Base-by-base conservation (phyloP, 306 rosid species). In the Trichosanthes truncata region DNA sequence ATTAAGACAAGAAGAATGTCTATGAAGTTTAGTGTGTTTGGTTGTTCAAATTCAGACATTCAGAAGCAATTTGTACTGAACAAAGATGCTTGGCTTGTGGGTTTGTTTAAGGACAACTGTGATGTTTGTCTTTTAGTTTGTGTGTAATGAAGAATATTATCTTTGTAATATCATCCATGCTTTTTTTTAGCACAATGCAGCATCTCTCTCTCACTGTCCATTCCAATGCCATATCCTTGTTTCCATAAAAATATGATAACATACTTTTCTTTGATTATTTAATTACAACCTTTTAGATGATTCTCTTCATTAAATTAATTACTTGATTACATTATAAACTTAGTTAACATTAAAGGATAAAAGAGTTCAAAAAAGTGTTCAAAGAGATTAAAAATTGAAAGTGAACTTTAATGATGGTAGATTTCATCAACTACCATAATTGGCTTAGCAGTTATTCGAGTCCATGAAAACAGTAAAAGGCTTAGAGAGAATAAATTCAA, bases 41-140 rank as follows among this genome's bases (percentile, higher is more conserved):
- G 53, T 43, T 9, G 10, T 46, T 25, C 9, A 12, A 71, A 43
- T 13, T 71, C 38, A 71, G 77, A 43, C 57, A 72, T 72, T 45
- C 38, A 2, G 9, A 43, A 23, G 53, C 38, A 45, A 12, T 43
- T 71, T 71, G 56, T 71, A 6, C 55, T 41, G 10, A 14, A 72
- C 36, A 72, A 69, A 72, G 40, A 72, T 45, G 77, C 57, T 72
- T 25, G 56, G 77, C 13, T 72, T 45, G 40, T 72, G 77, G 56
- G 57, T 72, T 46, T 72, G 57, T 45, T 72, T 26, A 72, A 45
- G 77, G 57, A 72, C 21, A 72, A 72, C 76, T 72, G 33, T 72
- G 15, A 25, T 72, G 77, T 43, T 72, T 72, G 38, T 72, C 38
- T 53, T 38, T 68, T 15, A 55, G 13, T 43, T 71, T 71, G 53